Conservation (phyloP, 2,329 filamentous ascomycete species). For the Trichoderma harzianum region DNA sequence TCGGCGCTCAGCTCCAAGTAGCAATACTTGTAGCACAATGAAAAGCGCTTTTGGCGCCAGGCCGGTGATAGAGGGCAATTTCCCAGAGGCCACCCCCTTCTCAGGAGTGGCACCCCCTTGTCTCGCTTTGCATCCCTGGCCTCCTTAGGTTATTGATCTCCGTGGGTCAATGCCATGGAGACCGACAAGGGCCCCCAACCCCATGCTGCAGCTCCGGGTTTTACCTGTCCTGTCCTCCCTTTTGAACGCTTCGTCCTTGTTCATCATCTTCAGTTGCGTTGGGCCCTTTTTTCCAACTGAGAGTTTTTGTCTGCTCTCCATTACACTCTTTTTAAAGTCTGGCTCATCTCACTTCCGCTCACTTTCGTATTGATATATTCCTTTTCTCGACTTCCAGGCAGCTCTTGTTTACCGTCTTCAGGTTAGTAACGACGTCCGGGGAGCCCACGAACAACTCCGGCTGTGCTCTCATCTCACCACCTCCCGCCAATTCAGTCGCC, state of each 20-base stretch:
- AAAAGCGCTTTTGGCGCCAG: conserved; percentile 11
- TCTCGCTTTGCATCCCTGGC: conserved; percentile 16
- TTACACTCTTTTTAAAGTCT: conserved; percentile 49
- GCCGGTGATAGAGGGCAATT: conserved; percentile 2
- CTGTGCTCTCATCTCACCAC: background rate
- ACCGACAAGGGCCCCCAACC: conserved; percentile 5
- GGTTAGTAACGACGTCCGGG: conserved; percentile 1
- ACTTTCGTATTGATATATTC: background rate
- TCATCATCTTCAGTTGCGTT: conserved; percentile 31
- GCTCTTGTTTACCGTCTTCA: background rate
- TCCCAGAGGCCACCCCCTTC: conserved; percentile 15
- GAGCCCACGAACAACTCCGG: background rate
- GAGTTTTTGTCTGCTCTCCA: conserved; percentile 48
- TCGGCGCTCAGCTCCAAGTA: background rate
- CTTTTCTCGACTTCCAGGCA: background rate
- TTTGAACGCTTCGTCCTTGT: conserved; percentile 22
- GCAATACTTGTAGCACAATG: background rate
- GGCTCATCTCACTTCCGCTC: conserved; percentile 23
- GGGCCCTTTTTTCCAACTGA: conserved; percentile 47
- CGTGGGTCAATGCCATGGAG: conserved; percentile 17
- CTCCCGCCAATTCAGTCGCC: background rate
- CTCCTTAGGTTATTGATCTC: conserved; percentile 13
- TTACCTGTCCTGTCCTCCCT: conserved; percentile 16
- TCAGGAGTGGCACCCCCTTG: conserved; percentile 18
- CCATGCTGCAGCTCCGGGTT: conserved; percentile 12